Evolutionary conservation across 768 basidiomycete genomes (phyloP).

Genomic region (Mycena galericulata): DNA sequence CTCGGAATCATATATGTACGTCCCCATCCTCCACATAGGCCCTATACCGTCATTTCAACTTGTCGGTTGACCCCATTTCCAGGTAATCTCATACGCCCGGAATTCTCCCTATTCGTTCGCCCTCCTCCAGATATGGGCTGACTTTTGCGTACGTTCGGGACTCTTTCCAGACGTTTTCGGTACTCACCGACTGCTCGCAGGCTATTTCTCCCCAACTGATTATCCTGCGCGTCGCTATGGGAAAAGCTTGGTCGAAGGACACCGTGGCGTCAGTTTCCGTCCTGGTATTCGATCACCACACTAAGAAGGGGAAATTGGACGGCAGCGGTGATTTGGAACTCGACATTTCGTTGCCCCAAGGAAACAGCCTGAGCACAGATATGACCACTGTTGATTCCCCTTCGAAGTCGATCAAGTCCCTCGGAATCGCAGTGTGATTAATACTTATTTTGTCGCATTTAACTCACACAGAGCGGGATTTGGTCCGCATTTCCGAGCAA

Average conservation of each 20-base stretch:
- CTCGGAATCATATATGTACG: constrained; percentile 42
- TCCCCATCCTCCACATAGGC: not conserved
- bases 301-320: constrained; percentile 21
- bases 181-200: not conserved
- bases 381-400: constrained; percentile 28
- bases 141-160: constrained; percentile 44
- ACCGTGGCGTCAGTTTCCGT: constrained; percentile 33
- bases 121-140: constrained; percentile 47
- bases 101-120: constrained; percentile 41
- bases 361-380: constrained; percentile 27
- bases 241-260: constrained; percentile 35
- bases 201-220: constrained; percentile 37
- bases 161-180: not conserved
- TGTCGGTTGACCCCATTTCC: not conserved
- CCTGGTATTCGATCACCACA: constrained; percentile 32
- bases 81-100: constrained; percentile 41
- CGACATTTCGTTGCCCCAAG: constrained; percentile 26
- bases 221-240: constrained; percentile 36
- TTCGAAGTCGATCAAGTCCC: constrained; percentile 19
- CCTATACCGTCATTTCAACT: not conserved
- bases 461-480: constrained; percentile 20
- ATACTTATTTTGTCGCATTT: constrained; percentile 1
- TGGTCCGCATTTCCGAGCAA: constrained; percentile 15
- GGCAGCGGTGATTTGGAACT: constrained; percentile 25
- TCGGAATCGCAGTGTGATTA: constrained; percentile 14